Conservation (phyloP, 2,329 filamentous ascomycete species). For the Penicillium nordicum region DNA sequence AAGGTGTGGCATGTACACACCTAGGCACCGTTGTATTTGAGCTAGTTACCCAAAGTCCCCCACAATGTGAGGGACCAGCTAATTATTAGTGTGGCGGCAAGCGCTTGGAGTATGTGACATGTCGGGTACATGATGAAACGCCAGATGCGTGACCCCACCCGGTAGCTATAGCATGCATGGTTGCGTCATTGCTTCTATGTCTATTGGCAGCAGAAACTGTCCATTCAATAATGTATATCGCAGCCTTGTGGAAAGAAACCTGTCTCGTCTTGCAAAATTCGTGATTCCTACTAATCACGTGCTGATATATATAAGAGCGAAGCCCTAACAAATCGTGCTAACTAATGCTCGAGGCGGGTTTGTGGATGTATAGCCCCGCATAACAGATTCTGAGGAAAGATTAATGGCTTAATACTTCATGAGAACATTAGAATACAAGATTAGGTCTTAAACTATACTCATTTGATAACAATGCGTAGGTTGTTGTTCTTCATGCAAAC, state of each 20-base stretch:
- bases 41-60: background rate
- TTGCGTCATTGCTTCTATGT: background rate
- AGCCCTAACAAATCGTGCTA: conserved; percentile 8
- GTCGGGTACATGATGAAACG: background rate
- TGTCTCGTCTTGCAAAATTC: background rate
- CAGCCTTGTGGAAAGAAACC: background rate
- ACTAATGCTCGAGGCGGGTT: no score
- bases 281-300: background rate
- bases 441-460: no score
- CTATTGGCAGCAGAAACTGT: background rate
- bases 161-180: background rate
- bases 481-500: background rate
- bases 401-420: fast-evolving
- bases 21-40: background rate
- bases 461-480: background rate
- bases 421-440: background rate
- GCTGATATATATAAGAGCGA: background rate
- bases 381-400: background rate
- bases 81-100: background rate
- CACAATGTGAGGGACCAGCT: background rate
- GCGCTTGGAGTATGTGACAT: background rate
- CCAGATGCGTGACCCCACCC: background rate
- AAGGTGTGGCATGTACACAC: background rate
- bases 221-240: background rate
- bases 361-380: background rate